These are phyloP conservation scores for Aureobasidium sp. DNA, from an alignment of 2,329 filamentous ascomycete species.

Conservation along the genomic window DNA sequence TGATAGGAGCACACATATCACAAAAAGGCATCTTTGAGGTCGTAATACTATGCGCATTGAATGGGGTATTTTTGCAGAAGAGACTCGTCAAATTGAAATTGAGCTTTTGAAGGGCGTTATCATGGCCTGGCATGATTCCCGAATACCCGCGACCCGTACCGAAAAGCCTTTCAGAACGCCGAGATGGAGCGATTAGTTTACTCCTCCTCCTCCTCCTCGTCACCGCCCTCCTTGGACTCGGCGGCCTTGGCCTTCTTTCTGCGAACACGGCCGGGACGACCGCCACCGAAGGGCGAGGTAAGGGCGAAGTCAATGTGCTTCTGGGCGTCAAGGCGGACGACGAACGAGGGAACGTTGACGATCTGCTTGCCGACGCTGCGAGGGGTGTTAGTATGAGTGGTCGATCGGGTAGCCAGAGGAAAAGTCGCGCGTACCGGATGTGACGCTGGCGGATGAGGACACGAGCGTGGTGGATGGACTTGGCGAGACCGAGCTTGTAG, in stretches of 20 bases:
- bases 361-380: slow-evolving; percentile 96
- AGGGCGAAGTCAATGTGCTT: slow-evolving; percentile 99
- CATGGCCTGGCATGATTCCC: slow-evolving; percentile 14
- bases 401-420: background rate
- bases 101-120: slow-evolving; percentile 14
- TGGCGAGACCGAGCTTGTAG: slow-evolving; percentile 99
- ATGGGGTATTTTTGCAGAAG: slow-evolving; percentile 15
- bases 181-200: slow-evolving; percentile 23
- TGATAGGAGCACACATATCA: no score
- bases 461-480: slow-evolving; percentile 99
- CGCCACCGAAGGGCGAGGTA: slow-evolving; percentile 94
- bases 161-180: slow-evolving; percentile 3
- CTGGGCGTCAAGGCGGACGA: slow-evolving; percentile 99
- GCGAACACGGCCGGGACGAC: slow-evolving; percentile 92
- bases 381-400: slow-evolving; percentile 21
- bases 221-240: slow-evolving; percentile 74
- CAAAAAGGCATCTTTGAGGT: slow-evolving; percentile 3
- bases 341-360: slow-evolving; percentile 99
- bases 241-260: slow-evolving; percentile 99
- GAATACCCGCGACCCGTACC: slow-evolving; percentile 8
- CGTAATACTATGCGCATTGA: slow-evolving; percentile 14
- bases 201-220: slow-evolving; percentile 82
- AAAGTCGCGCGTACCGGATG: slow-evolving; percentile 61
- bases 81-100: slow-evolving; percentile 17
- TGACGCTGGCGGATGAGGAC: slow-evolving; percentile 99